Evolutionary conservation across 768 basidiomycete species (phyloP).

Genomic region (Leccinum truebloodii): DNA sequence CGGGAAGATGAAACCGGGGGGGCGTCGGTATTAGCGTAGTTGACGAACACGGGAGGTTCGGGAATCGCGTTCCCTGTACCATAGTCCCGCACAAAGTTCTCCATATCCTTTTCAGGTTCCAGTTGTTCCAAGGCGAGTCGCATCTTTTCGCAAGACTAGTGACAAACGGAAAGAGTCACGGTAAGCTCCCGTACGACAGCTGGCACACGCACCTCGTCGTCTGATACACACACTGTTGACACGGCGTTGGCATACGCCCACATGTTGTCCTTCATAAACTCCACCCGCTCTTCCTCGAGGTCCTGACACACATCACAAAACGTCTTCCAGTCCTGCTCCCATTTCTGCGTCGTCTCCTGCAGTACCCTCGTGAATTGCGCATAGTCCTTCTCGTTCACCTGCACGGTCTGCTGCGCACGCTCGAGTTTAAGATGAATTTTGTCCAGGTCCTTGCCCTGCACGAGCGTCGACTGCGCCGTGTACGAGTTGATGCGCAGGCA

Average conservation of each 20-base stretch:
- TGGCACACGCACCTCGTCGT: constrained; percentile 79
- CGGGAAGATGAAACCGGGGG: constrained; percentile 59
- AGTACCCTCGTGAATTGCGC: constrained; percentile 81
- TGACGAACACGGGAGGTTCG: constrained; percentile 84
- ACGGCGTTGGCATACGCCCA: constrained; percentile 97
- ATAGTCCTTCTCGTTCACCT: constrained; percentile 90
- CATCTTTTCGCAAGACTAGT: constrained; percentile 87
- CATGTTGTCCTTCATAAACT: constrained; percentile 92
- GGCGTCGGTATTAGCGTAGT: constrained; percentile 70
- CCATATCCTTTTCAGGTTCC: constrained; percentile 86
- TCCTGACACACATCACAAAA: constrained; percentile 97
- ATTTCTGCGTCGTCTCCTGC: constrained; percentile 76
- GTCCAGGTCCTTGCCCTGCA: constrained; percentile 93
- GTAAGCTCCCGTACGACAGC: background rate
- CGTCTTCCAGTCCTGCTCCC: constrained; percentile 92
- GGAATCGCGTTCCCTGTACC: constrained; percentile 89
- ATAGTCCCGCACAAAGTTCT: constrained; percentile 84
- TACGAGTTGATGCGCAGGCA: constrained; percentile 93
- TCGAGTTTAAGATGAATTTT: constrained; percentile 87
- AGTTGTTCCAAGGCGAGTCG: constrained; percentile 85
- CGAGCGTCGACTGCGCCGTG: constrained; percentile 86
- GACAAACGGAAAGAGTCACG: background rate
- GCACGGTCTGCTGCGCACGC: constrained; percentile 85
- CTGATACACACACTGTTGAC: constrained; percentile 92
- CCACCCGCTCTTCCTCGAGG: constrained; percentile 91